phyloP scores from a whole-genome alignment of 139 green algal species.

The Trebouxia sp. region DNA sequence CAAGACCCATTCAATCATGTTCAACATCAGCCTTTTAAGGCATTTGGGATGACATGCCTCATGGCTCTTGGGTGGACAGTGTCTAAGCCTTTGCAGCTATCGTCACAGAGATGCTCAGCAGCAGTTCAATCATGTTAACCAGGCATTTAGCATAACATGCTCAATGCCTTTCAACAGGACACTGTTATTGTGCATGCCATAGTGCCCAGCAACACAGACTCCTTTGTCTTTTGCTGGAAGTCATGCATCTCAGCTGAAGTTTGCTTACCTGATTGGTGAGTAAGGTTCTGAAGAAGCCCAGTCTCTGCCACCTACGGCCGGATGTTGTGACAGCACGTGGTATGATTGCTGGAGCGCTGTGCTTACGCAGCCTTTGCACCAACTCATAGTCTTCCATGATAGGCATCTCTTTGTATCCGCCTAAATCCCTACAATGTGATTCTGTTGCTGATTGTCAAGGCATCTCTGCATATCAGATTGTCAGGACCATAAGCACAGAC shows the following conservation, averaged over 20 bases:
- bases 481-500: no score
- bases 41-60: no score
- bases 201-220: no score
- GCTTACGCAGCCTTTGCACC: constrained; percentile 48
- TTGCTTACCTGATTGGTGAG: constrained; percentile 28
- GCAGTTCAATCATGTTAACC: neutral
- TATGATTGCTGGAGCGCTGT: constrained; percentile 47
- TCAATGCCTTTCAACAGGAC: no score
- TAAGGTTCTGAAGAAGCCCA: constrained; percentile 53
- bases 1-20: no score
- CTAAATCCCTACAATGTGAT: constrained; percentile 9
- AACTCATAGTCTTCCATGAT: constrained; percentile 76
- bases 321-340: constrained; percentile 43
- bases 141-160: neutral
- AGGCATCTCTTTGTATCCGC: constrained; percentile 58
- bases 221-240: no score
- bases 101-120: neutral
- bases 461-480: no score
- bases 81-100: no score
- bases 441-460: neutral
- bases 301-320: constrained; percentile 47
- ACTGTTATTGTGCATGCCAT: no score
- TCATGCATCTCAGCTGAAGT: no score
- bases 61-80: no score
- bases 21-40: no score